These are phyloP conservation scores for Somion occarium DNA, from an alignment of 1,284 basidiomycete genomes.

Conservation along the genomic window DNA sequence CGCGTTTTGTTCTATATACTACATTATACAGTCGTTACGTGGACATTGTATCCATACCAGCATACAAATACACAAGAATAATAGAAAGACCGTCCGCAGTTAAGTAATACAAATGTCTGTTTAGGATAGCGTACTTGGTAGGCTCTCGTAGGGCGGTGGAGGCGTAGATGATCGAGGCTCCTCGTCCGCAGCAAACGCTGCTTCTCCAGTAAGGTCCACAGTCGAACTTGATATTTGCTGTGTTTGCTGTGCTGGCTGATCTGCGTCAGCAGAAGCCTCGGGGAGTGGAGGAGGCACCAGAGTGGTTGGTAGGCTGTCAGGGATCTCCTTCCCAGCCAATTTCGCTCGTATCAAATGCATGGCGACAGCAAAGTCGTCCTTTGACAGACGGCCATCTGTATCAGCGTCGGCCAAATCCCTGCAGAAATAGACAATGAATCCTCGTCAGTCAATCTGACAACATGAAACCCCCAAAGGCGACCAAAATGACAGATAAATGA, in stretches of 20 bases:
- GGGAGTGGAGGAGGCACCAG: slow-evolving; percentile 10
- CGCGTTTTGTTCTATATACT: no score
- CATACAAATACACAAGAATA: not conserved
- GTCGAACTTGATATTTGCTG: not conserved
- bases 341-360: slow-evolving; percentile 92
- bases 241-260: not conserved
- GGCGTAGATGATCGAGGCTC: slow-evolving; percentile 17
- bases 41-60: not conserved
- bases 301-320: slow-evolving; percentile 43
- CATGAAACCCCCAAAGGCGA: not conserved
- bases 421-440: slow-evolving; percentile 10
- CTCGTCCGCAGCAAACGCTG: slow-evolving; percentile 9
- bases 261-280: not conserved
- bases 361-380: slow-evolving; percentile 94
- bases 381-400: slow-evolving; percentile 81
- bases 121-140: no score
- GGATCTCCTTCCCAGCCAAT: slow-evolving; percentile 78
- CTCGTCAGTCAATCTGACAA: not conserved
- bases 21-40: no score
- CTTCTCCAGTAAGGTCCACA: slow-evolving; percentile 9
- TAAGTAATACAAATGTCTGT: no score
- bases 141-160: slow-evolving; percentile 19
- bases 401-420: slow-evolving; percentile 95
- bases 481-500: not conserved
- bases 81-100: no score